Evolutionary conservation across 1,284 basidiomycete genomes (phyloP), one percentile per base, ranked within the genome.

Genomic region (Tranzscheliella williamsii): DNA sequence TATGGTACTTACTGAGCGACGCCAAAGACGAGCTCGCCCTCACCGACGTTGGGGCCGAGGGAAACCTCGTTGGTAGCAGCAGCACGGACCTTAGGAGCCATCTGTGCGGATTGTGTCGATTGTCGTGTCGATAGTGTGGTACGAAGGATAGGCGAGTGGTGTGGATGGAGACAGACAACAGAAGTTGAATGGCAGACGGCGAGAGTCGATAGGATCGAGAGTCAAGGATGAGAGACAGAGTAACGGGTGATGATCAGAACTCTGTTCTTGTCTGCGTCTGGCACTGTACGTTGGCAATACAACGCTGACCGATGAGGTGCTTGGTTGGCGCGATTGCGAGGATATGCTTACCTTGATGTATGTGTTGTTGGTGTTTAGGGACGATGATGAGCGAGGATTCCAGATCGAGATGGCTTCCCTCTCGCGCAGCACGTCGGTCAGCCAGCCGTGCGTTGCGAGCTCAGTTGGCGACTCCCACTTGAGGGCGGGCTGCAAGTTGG

Each of bases 11-110:
- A 72, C 69, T 72, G 73, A 43, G 70, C 73, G 53, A 75, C 73
- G 58, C 73, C 75, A 49, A 77, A 77, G 53, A 76, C 72, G 58
- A 76, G 70, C 72, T 77, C 72, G 44, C 75, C 75, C 61, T 77
- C 73, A 42, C 69, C 75, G 41, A 76, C 73, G 56, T 75, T 72
- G 35, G 75, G 70, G 53, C 75, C 75, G 68, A 77, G 75, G 38
- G 73, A 76, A 45, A 72, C 72, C 56, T 75, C 73, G 52, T 64
- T 57, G 33, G 42, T 49, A 47, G 55, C 51, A 55, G 65, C 55
- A 54, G 66, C 67, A 61, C 67, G 70, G 50, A 72, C 71, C 67
- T 75, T 75, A 44, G 61, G 61, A 57, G 74, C 68, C 74, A 76
- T 75, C 70, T 74, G 50, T 52, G 54, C 35, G 33, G 37, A 37